Evolutionary conservation across 1,284 basidiomycete genomes (phyloP), one percentile per base, ranked within the genome.

Genomic region (Sporisorium reilianum): DNA sequence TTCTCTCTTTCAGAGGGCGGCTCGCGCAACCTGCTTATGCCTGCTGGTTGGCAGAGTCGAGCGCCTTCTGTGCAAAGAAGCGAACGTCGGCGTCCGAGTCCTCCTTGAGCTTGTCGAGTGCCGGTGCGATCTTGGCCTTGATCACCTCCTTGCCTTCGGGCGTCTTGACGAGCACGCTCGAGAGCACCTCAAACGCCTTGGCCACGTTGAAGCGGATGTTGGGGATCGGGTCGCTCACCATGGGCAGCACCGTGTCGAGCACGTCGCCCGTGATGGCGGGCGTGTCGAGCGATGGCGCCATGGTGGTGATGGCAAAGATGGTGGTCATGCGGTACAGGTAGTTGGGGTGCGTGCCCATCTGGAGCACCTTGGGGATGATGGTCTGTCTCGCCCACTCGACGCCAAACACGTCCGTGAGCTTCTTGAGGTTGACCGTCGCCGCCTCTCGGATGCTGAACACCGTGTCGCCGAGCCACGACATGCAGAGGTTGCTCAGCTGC

Each of bases 121-220:
- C 90, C 26, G 95, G 94, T 22, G 93, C 85, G 76, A 98, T 90
- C 85, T 90, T 90, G 78, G 90, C 87, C 78, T 89, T 88, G 46
- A 92, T 88, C 60, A 96, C 88, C 75, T 91, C 89, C 67, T 88
- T 89, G 10, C 95, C 95, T 63, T 93, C 93, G 3, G 90, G 86
- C 32, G 87, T 86, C 30, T 88, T 87, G 26, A 85, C 89, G 67
- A 94, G 91, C 1, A 92, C 90, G 20, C 87, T 87, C 0, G 93
- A 92, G 57, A 97, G 88, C 26, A 93, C 90, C 69, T 84, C 82
- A 44, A 84, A 82, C 16, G 93, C 92, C 86, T 98, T 98, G 48
- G 95, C 93, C 34, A 98, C 95, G 85, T 99, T 99, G 89, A 99
- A 99, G 45, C 97, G 92, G 85, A 99, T 99, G 87, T 99, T 99